phyloP scores from a whole-genome alignment of 805 yeast species.

The Starmerella asiatica region DNA sequence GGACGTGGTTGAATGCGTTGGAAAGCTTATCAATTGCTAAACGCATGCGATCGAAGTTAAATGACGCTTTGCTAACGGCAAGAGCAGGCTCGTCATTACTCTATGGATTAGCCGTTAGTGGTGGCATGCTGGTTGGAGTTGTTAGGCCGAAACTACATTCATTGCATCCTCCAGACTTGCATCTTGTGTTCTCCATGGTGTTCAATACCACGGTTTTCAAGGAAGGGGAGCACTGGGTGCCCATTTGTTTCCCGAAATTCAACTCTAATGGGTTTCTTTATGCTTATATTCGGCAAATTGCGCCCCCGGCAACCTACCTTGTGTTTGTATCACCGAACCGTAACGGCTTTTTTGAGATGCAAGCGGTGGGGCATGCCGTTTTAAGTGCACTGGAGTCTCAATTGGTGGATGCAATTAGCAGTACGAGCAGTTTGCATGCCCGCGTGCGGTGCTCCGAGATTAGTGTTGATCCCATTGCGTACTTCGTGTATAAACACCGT shows the following conservation, averaged over 20 bases:
- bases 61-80: constrained; percentile 39
- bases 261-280: constrained; percentile 83
- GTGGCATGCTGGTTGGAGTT: constrained; percentile 51
- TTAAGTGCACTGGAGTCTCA: constrained; percentile 27
- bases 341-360: constrained; percentile 65
- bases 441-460: constrained; percentile 24
- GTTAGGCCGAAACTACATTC: constrained; percentile 68
- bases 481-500: constrained; percentile 68
- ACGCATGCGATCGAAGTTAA: constrained; percentile 44
- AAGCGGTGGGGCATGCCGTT: constrained; percentile 43
- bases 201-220: constrained; percentile 42
- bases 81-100: constrained; percentile 42
- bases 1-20: constrained; percentile 49
- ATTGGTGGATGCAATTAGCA: constrained; percentile 26
- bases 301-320: constrained; percentile 28
- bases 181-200: constrained; percentile 57
- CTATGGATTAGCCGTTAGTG: constrained; percentile 61
- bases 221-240: constrained; percentile 72
- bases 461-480: constrained; percentile 48
- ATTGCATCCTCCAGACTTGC: constrained; percentile 64
- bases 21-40: constrained; percentile 50
- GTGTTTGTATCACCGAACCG: constrained; percentile 54
- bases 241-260: constrained; percentile 82
- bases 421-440: constrained; percentile 17
- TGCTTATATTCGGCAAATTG: constrained; percentile 56